A percentile compares a stretch with the other conserved stretches of the same genome.
These are phyloP conservation scores for Rubus parviflorus DNA, from an alignment of 306 rosid species.

Conservation along the genomic window DNA sequence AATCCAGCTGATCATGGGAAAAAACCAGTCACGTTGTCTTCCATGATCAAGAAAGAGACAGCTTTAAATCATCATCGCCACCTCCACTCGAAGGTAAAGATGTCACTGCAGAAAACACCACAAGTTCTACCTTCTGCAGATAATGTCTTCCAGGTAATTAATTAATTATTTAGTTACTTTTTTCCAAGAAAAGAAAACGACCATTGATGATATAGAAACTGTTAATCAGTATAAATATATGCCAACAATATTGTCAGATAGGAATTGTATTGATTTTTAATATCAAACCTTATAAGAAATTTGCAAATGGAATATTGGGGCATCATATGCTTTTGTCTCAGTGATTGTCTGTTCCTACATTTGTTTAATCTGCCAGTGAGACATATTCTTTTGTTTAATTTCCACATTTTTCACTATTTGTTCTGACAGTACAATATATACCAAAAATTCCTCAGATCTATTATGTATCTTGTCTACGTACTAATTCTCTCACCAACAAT, in stretches of 20 bases:
- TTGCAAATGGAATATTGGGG: neutral
- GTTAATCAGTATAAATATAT: neutral
- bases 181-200: neutral
- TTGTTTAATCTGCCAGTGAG: neutral
- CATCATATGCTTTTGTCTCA: neutral
- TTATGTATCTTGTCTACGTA: neutral
- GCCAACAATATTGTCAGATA: neutral
- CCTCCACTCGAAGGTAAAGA: slow-evolving; percentile 19
- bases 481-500: neutral
- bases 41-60: slow-evolving; percentile 14
- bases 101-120: slow-evolving; percentile 32
- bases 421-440: neutral
- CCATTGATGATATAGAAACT: neutral
- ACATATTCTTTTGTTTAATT: neutral
- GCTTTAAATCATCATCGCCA: neutral
- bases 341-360: neutral
- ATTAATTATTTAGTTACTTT: neutral
- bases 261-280: neutral
- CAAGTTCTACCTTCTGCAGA: slow-evolving; percentile 22
- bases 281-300: neutral
- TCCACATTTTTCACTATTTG: neutral
- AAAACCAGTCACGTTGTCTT: neutral
- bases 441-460: neutral
- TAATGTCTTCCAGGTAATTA: slow-evolving; percentile 59
- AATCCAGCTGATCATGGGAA: neutral